phyloP scores from a whole-genome alignment of 1,284 basidiomycete genomes.

The Moesziomyces sp. region DNA sequence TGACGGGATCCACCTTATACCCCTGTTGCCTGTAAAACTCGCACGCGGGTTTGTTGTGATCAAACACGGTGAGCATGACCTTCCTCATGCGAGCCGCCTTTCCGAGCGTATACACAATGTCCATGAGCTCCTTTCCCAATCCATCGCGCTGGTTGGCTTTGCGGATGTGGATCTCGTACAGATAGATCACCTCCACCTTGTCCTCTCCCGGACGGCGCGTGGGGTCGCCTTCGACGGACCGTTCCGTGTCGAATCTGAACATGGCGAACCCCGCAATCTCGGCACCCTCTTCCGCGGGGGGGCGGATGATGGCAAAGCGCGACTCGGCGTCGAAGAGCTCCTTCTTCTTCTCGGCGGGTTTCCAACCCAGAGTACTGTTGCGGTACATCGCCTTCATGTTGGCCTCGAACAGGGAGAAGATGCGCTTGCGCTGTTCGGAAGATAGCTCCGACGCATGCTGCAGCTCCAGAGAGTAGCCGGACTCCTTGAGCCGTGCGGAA shows the following conservation, averaged over 20 bases:
- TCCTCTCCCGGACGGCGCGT: constrained; percentile 8
- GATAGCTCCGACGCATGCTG: constrained; percentile 5
- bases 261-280: constrained; percentile 42
- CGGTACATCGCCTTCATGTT: constrained; percentile 53
- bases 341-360: constrained; percentile 20
- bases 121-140: constrained; percentile 31
- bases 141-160: constrained; percentile 27
- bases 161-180: constrained; percentile 44
- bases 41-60: constrained; percentile 24
- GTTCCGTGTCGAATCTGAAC: constrained; percentile 46
- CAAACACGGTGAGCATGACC: constrained; percentile 47
- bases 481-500: constrained; percentile 6
- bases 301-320: constrained; percentile 34
- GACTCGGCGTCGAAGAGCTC: constrained; percentile 37
- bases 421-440: constrained; percentile 42
- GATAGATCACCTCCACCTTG: constrained; percentile 37
- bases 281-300: constrained; percentile 17
- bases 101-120: constrained; percentile 18
- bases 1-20: constrained; percentile 70
- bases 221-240: constrained; percentile 12
- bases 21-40: constrained; percentile 34
- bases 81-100: constrained; percentile 16
- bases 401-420: constrained; percentile 35
- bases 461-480: constrained; percentile 26
- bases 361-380: constrained; percentile 36